phyloP scores from a whole-genome alignment of 192 early-diverging fungal species.

The Entophlyctis helioformis region DNA sequence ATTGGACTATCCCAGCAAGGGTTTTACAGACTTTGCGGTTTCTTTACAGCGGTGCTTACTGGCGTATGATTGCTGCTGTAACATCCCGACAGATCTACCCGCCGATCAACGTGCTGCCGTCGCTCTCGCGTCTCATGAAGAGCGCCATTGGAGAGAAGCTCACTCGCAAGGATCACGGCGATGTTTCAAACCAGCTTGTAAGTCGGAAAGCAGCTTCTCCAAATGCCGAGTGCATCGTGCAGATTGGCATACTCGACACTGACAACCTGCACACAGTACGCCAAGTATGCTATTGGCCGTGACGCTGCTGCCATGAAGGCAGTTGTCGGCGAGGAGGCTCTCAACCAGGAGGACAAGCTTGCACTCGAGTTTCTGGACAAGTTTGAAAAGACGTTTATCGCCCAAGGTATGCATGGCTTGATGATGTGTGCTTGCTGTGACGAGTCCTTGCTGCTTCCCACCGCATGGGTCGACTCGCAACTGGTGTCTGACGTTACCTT shows the following conservation, averaged over 20 bases:
- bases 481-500: slow-evolving; percentile 2
- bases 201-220: not conserved
- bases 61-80: not conserved
- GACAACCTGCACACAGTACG: slow-evolving; percentile 43
- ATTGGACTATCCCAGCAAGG: too few species aligned
- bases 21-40: too few species aligned
- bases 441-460: too few species aligned
- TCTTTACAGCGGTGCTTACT: not conserved
- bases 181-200: slow-evolving; percentile 96
- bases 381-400: slow-evolving; percentile 96
- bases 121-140: slow-evolving; percentile 98
- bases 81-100: slow-evolving; percentile 73
- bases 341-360: slow-evolving; percentile 97
- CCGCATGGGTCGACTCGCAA: slow-evolving; percentile 1
- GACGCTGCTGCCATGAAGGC: slow-evolving; percentile 99
- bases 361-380: slow-evolving; percentile 96
- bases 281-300: slow-evolving; percentile 98
- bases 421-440: slow-evolving; percentile 1
- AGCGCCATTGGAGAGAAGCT: slow-evolving; percentile 96
- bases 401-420: slow-evolving; percentile 56
- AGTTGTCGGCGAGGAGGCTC: slow-evolving; percentile 97
- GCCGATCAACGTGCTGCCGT: slow-evolving; percentile 98
- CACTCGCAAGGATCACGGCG: slow-evolving; percentile 96
- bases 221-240: too few species aligned
- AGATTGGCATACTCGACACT: too few species aligned